Percentiles rank a stretch among this genome's conserved stretches.
phyloP scores from a whole-genome alignment of 2,329 filamentous ascomycete species.

The Myriosclerotinia scirpicola region DNA sequence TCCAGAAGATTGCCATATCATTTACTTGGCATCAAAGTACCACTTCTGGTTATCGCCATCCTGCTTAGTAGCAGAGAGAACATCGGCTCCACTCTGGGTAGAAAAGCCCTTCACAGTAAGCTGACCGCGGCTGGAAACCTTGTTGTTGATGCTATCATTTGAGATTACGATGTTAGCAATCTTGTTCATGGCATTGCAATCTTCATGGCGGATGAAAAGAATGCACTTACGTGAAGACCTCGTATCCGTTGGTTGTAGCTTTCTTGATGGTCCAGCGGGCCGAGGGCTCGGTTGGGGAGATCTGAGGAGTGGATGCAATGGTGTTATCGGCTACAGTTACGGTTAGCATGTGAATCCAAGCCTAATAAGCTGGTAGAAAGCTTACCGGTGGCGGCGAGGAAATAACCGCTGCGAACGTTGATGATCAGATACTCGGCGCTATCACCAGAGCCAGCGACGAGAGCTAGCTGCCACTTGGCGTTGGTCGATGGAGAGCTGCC shows the following conservation, averaged over 20 bases:
- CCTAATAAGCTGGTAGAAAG: not conserved
- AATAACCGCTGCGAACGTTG: constrained; percentile 12
- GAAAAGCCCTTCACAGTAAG: constrained; percentile 6
- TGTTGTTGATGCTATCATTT: constrained; percentile 8
- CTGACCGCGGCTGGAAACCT: not conserved
- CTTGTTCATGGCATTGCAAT: not conserved
- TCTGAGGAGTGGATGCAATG: constrained; percentile 8
- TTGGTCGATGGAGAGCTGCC: not conserved
- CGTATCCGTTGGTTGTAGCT: not conserved
- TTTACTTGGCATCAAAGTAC: constrained; percentile 9
- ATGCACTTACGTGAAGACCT: constrained; percentile 13
- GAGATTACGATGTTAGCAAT: not conserved
- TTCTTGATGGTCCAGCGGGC: constrained; percentile 13
- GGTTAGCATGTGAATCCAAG: not conserved
- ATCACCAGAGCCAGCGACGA: constrained; percentile 4
- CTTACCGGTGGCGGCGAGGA: constrained; percentile 10
- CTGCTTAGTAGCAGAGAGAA: not conserved
- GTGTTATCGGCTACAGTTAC: not conserved
- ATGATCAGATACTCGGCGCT: constrained; percentile 17
- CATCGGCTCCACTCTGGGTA: not conserved
- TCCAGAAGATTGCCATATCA: not conserved
- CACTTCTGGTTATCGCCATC: constrained; percentile 16
- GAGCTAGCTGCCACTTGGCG: constrained; percentile 10
- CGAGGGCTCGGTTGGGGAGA: not conserved
- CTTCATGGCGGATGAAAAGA: no score